These are phyloP conservation scores for Papilionanthe hybrid DNA, from an alignment of 116 monocot species.

Conservation along the genomic window DNA sequence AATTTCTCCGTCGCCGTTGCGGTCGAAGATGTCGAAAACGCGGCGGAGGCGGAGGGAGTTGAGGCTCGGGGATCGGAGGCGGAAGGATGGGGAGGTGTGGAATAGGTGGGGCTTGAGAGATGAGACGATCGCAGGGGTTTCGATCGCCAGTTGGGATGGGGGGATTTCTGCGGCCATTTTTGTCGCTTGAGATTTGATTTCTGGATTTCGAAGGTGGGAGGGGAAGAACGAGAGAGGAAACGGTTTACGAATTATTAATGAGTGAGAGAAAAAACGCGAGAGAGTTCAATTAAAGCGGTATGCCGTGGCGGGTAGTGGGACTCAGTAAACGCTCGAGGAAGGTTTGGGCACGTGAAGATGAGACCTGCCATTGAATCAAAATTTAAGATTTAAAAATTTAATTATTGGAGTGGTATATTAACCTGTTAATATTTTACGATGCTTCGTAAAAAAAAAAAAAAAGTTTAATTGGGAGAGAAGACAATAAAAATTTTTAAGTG, in stretches of 20 bases:
- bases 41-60: conserved; percentile 51
- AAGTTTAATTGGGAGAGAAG: no score
- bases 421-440: no score
- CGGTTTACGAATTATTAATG: background rate
- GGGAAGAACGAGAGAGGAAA: background rate
- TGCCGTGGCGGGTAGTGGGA: background rate
- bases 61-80: conserved; percentile 42
- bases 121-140: background rate
- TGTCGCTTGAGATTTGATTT: background rate
- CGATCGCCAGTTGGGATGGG: background rate
- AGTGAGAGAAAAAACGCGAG: background rate
- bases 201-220: background rate
- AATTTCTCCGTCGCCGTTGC: conserved; percentile 44
- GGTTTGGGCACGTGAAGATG: no score
- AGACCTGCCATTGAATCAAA: no score
- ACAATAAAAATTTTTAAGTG: no score
- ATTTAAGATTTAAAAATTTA: no score
- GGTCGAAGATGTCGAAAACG: conserved; percentile 58
- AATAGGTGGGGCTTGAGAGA: background rate
- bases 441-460: no score
- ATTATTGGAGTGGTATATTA: no score
- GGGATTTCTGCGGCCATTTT: conserved; percentile 6
- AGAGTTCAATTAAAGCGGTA: background rate
- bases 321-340: background rate
- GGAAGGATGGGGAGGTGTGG: conserved; percentile 26